phyloP scores from a whole-genome alignment of 2,329 filamentous ascomycete species.

The Cytospora paraplurivora region DNA sequence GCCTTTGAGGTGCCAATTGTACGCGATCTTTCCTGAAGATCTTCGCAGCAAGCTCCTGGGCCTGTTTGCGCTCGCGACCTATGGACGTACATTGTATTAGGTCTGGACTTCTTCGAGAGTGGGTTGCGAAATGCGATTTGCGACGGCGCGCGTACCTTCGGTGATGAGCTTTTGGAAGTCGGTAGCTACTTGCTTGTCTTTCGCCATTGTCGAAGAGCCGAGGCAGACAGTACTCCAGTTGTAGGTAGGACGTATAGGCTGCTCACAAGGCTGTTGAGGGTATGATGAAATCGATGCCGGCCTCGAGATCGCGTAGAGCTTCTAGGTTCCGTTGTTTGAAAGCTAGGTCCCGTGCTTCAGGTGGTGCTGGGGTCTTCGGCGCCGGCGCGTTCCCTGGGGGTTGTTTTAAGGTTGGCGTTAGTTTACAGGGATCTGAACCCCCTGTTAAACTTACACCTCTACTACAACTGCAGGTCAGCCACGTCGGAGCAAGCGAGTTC shows the following conservation, averaged over 20 bases:
- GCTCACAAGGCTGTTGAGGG: not conserved
- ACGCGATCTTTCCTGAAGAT: conserved; percentile 68
- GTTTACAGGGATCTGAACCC: not conserved
- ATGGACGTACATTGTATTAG: conserved; percentile 10
- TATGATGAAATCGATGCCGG: conserved; percentile 1
- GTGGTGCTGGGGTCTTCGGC: not conserved
- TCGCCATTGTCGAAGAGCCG: conserved; percentile 31
- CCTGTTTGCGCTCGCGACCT: conserved; percentile 71
- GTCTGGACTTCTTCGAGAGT: conserved; percentile 18
- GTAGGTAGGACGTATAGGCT: not conserved
- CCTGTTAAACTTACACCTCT: not conserved
- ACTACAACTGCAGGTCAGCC: conserved; percentile 4
- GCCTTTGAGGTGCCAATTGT: conserved; percentile 56
- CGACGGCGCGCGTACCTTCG: conserved; percentile 44
- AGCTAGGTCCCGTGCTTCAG: not conserved
- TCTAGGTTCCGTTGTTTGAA: not conserved
- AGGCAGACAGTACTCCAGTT: not conserved
- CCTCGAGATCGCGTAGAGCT: not conserved
- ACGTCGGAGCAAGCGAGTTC: conserved; percentile 14
- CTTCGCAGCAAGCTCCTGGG: conserved; percentile 69
- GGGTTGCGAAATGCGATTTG: not conserved
- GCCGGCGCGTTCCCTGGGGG: conserved; percentile 1
- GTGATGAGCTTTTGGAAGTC: conserved; percentile 60
- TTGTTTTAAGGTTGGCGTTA: conserved; percentile 18
- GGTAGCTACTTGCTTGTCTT: conserved; percentile 41